phyloP scores from a whole-genome alignment of 345 rosid species.

The Cardamine chenopodiifolia region DNA sequence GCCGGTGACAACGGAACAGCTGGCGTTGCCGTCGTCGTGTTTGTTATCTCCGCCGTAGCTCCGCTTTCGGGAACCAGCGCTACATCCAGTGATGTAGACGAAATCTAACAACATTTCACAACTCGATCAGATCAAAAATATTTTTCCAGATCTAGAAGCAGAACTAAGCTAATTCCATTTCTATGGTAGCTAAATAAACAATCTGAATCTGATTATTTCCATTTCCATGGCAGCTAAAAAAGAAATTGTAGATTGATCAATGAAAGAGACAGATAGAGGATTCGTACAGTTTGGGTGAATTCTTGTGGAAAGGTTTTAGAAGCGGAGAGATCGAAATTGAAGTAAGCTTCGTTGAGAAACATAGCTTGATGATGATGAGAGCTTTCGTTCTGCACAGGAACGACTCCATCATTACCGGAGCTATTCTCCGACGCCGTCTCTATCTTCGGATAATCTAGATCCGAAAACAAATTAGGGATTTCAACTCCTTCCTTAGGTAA shows the following conservation, averaged over 20 bases:
- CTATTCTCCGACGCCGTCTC: slow-evolving; percentile 60
- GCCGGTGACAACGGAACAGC: slow-evolving; percentile 65
- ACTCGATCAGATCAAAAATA: background rate
- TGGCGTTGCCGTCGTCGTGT: slow-evolving; percentile 41
- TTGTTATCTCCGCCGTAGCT: slow-evolving; percentile 53
- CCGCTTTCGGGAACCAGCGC: slow-evolving; percentile 82
- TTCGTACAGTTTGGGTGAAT: slow-evolving; percentile 58
- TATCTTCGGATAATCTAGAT: slow-evolving; percentile 65
- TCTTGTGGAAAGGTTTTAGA: slow-evolving; percentile 47
- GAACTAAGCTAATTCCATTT: background rate
- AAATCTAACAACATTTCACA: slow-evolving; percentile 47
- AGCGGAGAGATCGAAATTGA: slow-evolving; percentile 56
- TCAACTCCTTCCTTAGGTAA: slow-evolving; percentile 54
- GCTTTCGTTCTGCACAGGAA: slow-evolving; percentile 59
- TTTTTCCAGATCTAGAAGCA: background rate
- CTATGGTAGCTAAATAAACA: background rate
- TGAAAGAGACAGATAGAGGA: slow-evolving; percentile 9
- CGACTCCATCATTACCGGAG: slow-evolving; percentile 82
- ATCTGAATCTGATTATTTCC: background rate
- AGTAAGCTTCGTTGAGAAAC: slow-evolving; percentile 49
- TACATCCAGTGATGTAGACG: slow-evolving; percentile 74
- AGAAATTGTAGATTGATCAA: background rate
- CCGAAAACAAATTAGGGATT: slow-evolving; percentile 63
- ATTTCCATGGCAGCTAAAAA: background rate
- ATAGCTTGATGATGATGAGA: slow-evolving; percentile 36